A percentile compares a stretch with the other conserved stretches of the same genome.
phyloP scores from a whole-genome alignment of 768 basidiomycete genomes.

The Russula sp. region DNA sequence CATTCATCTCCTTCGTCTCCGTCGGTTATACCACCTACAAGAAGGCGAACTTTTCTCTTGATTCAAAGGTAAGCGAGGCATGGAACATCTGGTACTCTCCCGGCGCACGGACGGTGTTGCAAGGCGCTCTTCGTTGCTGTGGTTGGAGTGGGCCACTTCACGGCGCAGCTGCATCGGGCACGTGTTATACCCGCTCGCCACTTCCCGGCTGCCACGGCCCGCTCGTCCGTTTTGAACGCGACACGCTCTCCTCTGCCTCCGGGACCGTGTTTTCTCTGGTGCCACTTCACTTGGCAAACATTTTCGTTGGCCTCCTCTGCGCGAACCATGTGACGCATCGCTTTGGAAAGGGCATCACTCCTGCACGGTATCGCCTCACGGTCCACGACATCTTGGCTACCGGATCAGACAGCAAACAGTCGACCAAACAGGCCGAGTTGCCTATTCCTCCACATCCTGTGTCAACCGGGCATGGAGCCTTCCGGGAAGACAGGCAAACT shows the following conservation, averaged over 20 bases:
- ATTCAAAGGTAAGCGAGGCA: conserved; percentile 58
- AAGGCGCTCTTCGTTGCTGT: conserved; percentile 59
- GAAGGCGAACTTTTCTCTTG: conserved; percentile 52
- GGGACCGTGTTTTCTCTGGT: conserved; percentile 49
- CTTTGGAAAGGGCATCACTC: conserved; percentile 63
- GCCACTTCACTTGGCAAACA: conserved; percentile 54
- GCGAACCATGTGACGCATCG: conserved; percentile 57
- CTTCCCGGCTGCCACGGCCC: conserved; percentile 64
- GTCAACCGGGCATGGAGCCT: conserved; percentile 1
- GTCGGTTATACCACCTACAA: conserved; percentile 64
- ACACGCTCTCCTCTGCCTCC: conserved; percentile 44
- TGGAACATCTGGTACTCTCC: conserved; percentile 63
- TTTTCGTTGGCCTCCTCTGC: conserved; percentile 55
- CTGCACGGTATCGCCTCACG: conserved; percentile 51
- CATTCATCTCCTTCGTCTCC: conserved; percentile 48
- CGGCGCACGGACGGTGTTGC: conserved; percentile 48
- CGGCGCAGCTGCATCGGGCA: conserved; percentile 49
- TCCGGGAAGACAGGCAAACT: conserved; percentile 19
- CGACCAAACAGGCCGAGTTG: not conserved
- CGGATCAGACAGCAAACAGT: conserved; percentile 9
- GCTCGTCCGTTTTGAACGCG: conserved; percentile 49
- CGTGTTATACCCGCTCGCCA: conserved; percentile 55
- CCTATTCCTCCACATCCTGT: not conserved
- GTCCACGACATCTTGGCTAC: conserved; percentile 37
- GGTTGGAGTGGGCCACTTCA: conserved; percentile 59